Percentiles rank a stretch among this genome's conserved stretches.
phyloP scores from a whole-genome alignment of 805 yeast genomes.

The Candida sanyiensis region DNA sequence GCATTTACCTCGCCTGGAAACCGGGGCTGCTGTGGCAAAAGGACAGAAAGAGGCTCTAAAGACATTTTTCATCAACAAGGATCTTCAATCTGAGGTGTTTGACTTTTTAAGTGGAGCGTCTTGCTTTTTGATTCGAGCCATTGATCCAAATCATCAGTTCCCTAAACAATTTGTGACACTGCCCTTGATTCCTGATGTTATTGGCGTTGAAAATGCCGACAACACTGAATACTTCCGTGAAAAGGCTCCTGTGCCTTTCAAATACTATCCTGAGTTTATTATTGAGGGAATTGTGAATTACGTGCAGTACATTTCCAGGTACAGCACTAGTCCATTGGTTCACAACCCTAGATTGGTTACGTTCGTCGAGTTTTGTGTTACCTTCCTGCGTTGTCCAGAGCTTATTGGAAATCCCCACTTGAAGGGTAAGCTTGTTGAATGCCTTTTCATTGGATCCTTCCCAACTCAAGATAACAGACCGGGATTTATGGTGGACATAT shows the following conservation, averaged over 20 bases:
- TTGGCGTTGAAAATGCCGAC: slow-evolving; percentile 62
- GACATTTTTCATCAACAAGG: slow-evolving; percentile 53
- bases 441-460: slow-evolving; percentile 68
- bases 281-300: slow-evolving; percentile 78
- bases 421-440: slow-evolving; percentile 77
- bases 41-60: slow-evolving; percentile 53
- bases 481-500: slow-evolving; percentile 68
- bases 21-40: slow-evolving; percentile 32
- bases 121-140: slow-evolving; percentile 60
- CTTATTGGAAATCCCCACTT: slow-evolving; percentile 88
- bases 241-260: slow-evolving; percentile 70
- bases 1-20: slow-evolving; percentile 48
- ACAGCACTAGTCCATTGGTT: slow-evolving; percentile 51
- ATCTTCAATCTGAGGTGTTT: slow-evolving; percentile 58
- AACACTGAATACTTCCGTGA: slow-evolving; percentile 65
- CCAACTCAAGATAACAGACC: slow-evolving; percentile 50
- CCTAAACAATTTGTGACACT: slow-evolving; percentile 48
- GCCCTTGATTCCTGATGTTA: slow-evolving; percentile 55
- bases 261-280: slow-evolving; percentile 77
- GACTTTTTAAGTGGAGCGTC: slow-evolving; percentile 76
- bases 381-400: slow-evolving; percentile 78
- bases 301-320: slow-evolving; percentile 54
- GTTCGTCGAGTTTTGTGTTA: slow-evolving; percentile 67
- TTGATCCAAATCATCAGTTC: slow-evolving; percentile 65
- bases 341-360: slow-evolving; percentile 45